Evolutionary conservation across 1,139 yeast genomes (phyloP), one percentile per base, ranked within the genome.

Genomic region (Yamadazyma siamensis): DNA sequence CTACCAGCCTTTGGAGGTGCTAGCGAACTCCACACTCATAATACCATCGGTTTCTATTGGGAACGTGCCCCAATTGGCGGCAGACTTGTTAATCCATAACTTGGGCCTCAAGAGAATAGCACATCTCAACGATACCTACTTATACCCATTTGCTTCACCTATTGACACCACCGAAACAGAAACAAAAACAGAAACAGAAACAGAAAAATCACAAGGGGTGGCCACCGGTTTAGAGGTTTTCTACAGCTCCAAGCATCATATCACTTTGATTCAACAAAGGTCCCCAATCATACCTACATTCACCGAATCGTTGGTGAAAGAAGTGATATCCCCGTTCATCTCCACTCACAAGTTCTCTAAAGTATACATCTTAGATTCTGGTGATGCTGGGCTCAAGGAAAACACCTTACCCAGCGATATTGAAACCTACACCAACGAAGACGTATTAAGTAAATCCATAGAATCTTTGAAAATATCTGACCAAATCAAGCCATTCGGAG

Each of bases 131-230:
- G 78, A 77, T 31, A 54, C 62, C 4, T 75, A 67, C 44, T 55
- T 88, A 15, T 85, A 84, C 47, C 96, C 98, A 3, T 87, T 89
- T 59, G 79, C 80, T 0, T 84, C 95, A 0, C 94, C 96, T 1
- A 59, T 74, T 9, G 96, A 88, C 51, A 36, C 36, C 7, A 35
- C 31, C 14, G 31, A 25, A 3, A 21, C 26, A 4, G 31, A 23
- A 7, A 21, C 10, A 8, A 25, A 10, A 12, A 13, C 25, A 4
- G 26, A 26, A n/a, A 25, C 9, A 39, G 36, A 46, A 21, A 19
- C 15, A 10, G 31, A 28, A n/a, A n/a, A n/a, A n/a, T n/a, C n/a
- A n/a, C 9, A 18, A 8, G 77, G 79, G 3, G 52, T 81, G 26
- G 56, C 80, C 4, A 72, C 82, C 2, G 76, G 82, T 0, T 51